Conservation (phyloP, 2,329 filamentous ascomycete species). For the Diaporthe citrichinensis region DNA sequence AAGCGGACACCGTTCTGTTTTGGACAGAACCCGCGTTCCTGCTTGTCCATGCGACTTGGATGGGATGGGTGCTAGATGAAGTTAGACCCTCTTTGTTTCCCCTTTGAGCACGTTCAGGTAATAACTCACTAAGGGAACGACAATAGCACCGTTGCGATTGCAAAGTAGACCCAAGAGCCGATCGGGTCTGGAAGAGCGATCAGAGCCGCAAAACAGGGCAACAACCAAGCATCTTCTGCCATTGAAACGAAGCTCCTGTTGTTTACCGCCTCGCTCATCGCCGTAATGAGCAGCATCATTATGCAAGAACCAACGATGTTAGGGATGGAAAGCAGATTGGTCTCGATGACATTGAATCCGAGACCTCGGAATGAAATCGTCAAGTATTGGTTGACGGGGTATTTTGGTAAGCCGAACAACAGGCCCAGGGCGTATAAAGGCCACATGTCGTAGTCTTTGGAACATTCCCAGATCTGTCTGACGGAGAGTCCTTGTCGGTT, state of each 20-base stretch:
- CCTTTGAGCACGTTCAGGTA: background rate
- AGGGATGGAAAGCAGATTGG: slow-evolving; percentile 69
- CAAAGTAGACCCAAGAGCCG: slow-evolving; percentile 24
- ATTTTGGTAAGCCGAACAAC: slow-evolving; percentile 60
- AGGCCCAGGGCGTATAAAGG: slow-evolving; percentile 66
- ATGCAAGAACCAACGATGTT: slow-evolving; percentile 38
- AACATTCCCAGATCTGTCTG: slow-evolving; percentile 26
- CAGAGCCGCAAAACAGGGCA: slow-evolving; percentile 59
- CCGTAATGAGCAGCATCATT: slow-evolving; percentile 60
- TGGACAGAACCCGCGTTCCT: slow-evolving; percentile 71
- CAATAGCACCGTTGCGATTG: slow-evolving; percentile 10
- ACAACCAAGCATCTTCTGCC: slow-evolving; percentile 63
- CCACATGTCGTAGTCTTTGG: slow-evolving; percentile 62
- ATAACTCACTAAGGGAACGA: slow-evolving; percentile 5
- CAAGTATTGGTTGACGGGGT: slow-evolving; percentile 62
- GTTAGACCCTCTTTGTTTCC: background rate
- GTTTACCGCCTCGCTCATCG: slow-evolving; percentile 59
- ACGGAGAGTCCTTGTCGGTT: slow-evolving; percentile 65
- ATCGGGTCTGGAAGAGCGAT: slow-evolving; percentile 1
- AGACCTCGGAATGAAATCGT: slow-evolving; percentile 64
- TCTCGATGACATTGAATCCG: slow-evolving; percentile 64
- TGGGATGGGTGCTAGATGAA: slow-evolving; percentile 3
- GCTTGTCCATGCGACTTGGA: slow-evolving; percentile 65
- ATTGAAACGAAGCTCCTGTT: slow-evolving; percentile 58
- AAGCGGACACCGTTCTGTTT: slow-evolving; percentile 69